These are phyloP conservation scores for Leccinum boreale DNA, from an alignment of 768 basidiomycete genomes.

Conservation along the genomic window DNA sequence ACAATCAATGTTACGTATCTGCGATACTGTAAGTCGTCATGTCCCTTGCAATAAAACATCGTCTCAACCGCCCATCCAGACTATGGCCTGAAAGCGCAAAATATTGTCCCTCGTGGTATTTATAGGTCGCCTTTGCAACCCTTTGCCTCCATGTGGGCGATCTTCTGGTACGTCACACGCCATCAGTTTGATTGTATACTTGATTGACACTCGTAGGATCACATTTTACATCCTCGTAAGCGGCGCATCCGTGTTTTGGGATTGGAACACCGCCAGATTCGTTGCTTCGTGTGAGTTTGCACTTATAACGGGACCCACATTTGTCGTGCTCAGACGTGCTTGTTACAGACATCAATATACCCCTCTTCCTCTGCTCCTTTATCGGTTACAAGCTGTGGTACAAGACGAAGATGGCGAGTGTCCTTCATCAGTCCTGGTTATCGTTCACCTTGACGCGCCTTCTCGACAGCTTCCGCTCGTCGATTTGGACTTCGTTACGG, in stretches of 20 bases:
- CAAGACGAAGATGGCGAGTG: conserved; percentile 20
- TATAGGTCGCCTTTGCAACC: conserved; percentile 66
- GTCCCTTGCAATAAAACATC: conserved; percentile 32
- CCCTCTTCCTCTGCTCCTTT: conserved; percentile 45
- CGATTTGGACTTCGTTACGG: conserved; percentile 76
- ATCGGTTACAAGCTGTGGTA: conserved; percentile 40
- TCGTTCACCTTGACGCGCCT: neutral
- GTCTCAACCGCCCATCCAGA: neutral
- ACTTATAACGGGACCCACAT: neutral
- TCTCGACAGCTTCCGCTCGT: conserved; percentile 14
- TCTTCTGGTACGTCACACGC: conserved; percentile 54
- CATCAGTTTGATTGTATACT: conserved; percentile 11
- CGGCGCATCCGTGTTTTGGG: conserved; percentile 60
- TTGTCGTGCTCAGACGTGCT: neutral
- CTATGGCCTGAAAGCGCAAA: conserved; percentile 28
- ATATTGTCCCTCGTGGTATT: conserved; percentile 57
- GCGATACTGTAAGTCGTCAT: conserved; percentile 53
- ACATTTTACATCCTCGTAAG: conserved; percentile 56
- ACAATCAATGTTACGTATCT: conserved; percentile 71
- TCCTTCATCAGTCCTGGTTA: neutral
- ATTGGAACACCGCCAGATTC: conserved; percentile 54
- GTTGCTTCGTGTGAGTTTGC: conserved; percentile 36
- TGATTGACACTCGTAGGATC: conserved; percentile 7
- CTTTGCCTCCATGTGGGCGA: conserved; percentile 68
- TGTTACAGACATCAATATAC: conserved; percentile 36